phyloP scores from a whole-genome alignment of 2,329 filamentous ascomycete species.

The Samsoniella hepiali region DNA sequence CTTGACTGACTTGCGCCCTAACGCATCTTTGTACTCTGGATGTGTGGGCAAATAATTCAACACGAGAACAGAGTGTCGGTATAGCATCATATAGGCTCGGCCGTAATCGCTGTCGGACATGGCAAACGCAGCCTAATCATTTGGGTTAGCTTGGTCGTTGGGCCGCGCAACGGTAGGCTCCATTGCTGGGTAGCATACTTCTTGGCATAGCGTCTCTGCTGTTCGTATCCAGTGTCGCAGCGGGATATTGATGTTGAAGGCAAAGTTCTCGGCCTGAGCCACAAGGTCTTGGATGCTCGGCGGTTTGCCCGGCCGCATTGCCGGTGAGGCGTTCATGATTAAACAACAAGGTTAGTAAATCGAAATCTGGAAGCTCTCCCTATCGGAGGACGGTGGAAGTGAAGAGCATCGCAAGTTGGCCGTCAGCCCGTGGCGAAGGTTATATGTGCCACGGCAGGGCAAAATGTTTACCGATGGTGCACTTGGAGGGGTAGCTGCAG shows the following conservation, averaged over 20 bases:
- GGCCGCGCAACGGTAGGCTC: background rate
- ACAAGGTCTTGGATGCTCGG: conserved; percentile 73
- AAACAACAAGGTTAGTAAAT: background rate
- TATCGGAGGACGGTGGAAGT: conserved; percentile 1
- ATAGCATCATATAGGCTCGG: conserved; percentile 87
- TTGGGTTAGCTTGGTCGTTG: conserved; percentile 22
- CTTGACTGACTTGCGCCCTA: conserved; percentile 62
- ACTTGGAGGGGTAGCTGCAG: conserved; percentile 16
- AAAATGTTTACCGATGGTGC: conserved; percentile 14
- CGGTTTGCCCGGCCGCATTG: conserved; percentile 48
- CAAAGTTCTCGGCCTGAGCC: conserved; percentile 71
- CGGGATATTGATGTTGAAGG: conserved; percentile 73
- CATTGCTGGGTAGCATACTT: conserved; percentile 53
- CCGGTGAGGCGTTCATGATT: conserved; percentile 28
- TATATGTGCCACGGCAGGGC: conserved; percentile 3
- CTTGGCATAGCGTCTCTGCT: conserved; percentile 73
- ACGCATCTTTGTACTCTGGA: conserved; percentile 67
- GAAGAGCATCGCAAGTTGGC: conserved; percentile 1
- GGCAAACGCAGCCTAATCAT: conserved; percentile 72
- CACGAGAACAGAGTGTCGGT: conserved; percentile 83
- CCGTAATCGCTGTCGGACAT: conserved; percentile 80
- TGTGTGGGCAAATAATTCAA: conserved; percentile 72
- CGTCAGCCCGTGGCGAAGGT: conserved; percentile 2
- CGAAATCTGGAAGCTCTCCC: conserved; percentile 6
- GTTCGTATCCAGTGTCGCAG: conserved; percentile 80